Percentiles rank a stretch among this genome's conserved stretches.
phyloP scores from a whole-genome alignment of 345 rosid species.

The Geranium brycei region DNA sequence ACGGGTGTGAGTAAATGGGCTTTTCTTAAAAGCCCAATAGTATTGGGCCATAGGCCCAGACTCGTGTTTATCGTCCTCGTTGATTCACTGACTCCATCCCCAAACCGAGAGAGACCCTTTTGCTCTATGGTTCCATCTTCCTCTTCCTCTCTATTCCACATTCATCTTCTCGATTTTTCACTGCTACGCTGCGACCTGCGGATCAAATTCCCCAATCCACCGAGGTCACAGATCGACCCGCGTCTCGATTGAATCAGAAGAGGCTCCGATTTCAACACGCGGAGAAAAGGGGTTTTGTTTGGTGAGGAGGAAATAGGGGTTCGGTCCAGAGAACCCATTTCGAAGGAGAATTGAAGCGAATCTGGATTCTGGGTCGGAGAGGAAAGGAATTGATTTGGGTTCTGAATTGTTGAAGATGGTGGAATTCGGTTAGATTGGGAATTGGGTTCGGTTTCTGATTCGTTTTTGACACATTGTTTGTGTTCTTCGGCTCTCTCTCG shows the following conservation, averaged over 20 bases:
- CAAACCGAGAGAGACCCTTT: not conserved
- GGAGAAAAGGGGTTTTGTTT: too few species aligned
- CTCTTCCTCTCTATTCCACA: not conserved
- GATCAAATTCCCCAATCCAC: not conserved
- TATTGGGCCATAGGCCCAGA: not conserved
- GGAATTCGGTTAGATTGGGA: not conserved
- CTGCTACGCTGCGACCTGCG: not conserved
- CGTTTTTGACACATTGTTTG: not conserved
- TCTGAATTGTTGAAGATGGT: not conserved
- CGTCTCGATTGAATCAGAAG: not conserved
- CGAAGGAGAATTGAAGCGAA: too few species aligned
- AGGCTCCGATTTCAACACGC: too few species aligned
- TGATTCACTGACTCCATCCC: not conserved
- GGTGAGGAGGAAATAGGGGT: not conserved
- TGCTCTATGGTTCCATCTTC: not conserved
- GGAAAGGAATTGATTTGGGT: not conserved
- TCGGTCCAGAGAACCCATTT: not conserved
- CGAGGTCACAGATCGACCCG: not conserved
- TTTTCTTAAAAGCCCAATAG: too few species aligned
- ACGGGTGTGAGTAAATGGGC: too few species aligned
- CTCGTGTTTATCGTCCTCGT: not conserved
- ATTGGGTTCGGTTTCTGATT: not conserved
- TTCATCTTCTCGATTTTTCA: not conserved
- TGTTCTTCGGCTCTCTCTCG: not conserved
- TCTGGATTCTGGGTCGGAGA: not conserved